Evolutionary conservation across 1,284 basidiomycete genomes (phyloP).

Genomic region (Tilletiaria anomala): DNA sequence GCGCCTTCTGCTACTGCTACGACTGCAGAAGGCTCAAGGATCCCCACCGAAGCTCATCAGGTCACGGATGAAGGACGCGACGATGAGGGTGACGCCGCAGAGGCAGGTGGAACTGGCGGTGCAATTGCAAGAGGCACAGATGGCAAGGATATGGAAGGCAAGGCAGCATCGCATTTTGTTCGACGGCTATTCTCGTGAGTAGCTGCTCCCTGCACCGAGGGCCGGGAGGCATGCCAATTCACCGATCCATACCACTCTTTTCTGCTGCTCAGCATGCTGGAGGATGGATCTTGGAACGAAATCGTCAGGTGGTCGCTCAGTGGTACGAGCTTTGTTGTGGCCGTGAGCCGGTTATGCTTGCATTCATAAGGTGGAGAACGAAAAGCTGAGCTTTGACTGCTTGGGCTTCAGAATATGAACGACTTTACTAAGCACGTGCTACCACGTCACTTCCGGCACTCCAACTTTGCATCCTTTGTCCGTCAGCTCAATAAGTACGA

Average conservation of each 20-base stretch:
- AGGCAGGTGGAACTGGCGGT: no score
- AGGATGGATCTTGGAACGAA: constrained; percentile 57
- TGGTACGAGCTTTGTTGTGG: constrained; percentile 85
- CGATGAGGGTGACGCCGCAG: no score
- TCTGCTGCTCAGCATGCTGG: constrained; percentile 59
- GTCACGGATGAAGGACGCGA: no score
- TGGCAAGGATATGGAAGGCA: no score
- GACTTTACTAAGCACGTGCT: constrained; percentile 88
- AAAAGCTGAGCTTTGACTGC: not conserved
- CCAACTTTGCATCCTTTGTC: constrained; percentile 62
- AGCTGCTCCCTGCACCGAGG: no score
- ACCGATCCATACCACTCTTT: constrained; percentile 23
- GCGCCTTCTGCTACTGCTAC: no score
- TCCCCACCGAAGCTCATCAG: no score
- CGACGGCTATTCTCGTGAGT: no score
- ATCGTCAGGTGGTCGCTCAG: constrained; percentile 74
- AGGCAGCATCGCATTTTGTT: no score
- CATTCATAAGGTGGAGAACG: not conserved
- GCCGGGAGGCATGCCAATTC: no score
- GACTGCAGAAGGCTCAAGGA: no score
- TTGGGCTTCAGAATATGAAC: constrained; percentile 63
- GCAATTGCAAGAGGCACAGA: no score
- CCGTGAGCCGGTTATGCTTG: constrained; percentile 43
- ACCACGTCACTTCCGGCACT: constrained; percentile 90
- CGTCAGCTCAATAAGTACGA: constrained; percentile 91